Evolutionary conservation across 2,329 filamentous ascomycete genomes (phyloP).

Genomic region (Colletotrichum melonis): DNA sequence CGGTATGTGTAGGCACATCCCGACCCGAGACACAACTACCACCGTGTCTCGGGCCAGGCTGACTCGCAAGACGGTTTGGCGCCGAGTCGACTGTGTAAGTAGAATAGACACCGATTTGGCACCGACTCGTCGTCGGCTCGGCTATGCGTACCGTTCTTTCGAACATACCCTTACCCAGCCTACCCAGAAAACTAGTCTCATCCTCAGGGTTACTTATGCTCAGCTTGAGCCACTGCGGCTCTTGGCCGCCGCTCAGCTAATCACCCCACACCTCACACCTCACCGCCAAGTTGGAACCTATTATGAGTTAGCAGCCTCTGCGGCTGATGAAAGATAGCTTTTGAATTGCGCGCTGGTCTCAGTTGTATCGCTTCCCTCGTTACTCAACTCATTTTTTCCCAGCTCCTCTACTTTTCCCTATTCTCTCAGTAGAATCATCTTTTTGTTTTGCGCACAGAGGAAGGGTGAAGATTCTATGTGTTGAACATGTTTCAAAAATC

Average conservation of each 20-base stretch:
- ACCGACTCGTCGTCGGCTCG: neutral
- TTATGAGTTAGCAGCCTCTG: neutral
- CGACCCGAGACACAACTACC: neutral
- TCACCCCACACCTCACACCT: conserved; percentile 14
- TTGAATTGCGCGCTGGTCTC: conserved; percentile 12
- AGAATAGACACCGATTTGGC: neutral
- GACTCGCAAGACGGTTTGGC: neutral
- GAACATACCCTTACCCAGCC: neutral
- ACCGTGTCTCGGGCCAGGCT: neutral
- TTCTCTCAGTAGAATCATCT: neutral
- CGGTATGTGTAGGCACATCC: neutral
- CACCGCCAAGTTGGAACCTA: neutral
- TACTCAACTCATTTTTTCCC: neutral
- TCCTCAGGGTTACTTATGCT: neutral
- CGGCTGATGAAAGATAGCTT: conserved; percentile 8
- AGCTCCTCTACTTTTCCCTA: neutral
- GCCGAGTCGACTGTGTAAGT: neutral
- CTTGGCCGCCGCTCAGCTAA: neutral
- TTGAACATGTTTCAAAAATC: conserved; percentile 26
- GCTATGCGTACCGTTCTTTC: neutral
- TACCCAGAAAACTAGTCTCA: neutral
- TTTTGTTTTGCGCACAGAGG: neutral
- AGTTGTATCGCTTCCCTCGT: conserved; percentile 1
- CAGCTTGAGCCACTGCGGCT: neutral
- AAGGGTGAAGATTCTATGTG: neutral